Conservation (phyloP, 495 filamentous ascomycete genomes). For the Aspergillus saccharolyticus region DNA sequence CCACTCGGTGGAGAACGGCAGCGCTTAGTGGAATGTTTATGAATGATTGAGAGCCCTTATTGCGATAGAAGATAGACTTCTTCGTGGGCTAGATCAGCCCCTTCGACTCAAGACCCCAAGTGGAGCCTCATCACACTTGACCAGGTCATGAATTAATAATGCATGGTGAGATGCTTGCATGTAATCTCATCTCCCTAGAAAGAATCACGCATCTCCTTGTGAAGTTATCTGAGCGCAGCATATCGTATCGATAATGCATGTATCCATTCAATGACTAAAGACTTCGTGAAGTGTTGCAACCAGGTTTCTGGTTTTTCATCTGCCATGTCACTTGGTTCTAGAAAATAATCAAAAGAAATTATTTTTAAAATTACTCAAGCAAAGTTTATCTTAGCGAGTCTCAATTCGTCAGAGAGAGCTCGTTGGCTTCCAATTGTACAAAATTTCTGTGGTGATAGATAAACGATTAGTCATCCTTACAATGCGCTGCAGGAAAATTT, state of each 20-base stretch:
- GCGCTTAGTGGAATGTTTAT: slow-evolving; percentile 12
- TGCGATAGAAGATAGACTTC: slow-evolving; percentile 13
- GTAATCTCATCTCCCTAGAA: background rate
- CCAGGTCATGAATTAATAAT: background rate
- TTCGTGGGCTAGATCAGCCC: background rate
- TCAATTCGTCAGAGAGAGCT: background rate
- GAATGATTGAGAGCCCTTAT: background rate
- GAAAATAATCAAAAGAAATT: too few species aligned
- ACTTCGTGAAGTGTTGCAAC: too few species aligned
- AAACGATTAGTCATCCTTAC: slow-evolving; percentile 22
- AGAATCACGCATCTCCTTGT: background rate
- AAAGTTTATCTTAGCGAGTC: too few species aligned
- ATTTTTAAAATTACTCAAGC: too few species aligned
- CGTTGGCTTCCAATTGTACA: background rate
- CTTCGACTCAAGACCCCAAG: background rate
- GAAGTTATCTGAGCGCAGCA: background rate
- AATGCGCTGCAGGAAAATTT: slow-evolving; percentile 16
- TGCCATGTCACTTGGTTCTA: too few species aligned
- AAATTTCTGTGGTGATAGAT: background rate
- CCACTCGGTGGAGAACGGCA: slow-evolving; percentile 20
- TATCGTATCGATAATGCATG: background rate
- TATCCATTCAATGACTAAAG: background rate
- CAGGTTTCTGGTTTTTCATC: too few species aligned
- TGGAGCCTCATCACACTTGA: background rate
- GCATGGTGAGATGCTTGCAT: background rate